These are phyloP conservation scores for Aechmea fasciata DNA, from an alignment of 176 grass and related monocot genomes.

Conservation along the genomic window DNA sequence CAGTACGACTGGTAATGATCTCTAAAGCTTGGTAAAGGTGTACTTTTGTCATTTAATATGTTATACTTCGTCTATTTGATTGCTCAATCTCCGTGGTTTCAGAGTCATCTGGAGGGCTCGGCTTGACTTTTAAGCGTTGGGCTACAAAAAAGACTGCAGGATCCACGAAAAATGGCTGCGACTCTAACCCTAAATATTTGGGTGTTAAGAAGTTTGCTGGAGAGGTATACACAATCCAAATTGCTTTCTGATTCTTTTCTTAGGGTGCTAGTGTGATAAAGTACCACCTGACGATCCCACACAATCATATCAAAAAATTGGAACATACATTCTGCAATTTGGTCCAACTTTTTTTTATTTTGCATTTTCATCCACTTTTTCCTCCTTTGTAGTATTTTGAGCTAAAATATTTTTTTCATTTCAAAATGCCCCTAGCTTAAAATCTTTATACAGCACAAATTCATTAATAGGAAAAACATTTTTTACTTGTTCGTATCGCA, in stretches of 20 bases:
- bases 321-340: not conserved
- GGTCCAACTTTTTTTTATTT: too few relatives aligned
- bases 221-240: constrained; percentile 34
- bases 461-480: too few relatives aligned
- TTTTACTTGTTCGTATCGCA: too few relatives aligned
- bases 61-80: constrained; percentile 7
- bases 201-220: constrained; percentile 95
- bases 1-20: constrained; percentile 32
- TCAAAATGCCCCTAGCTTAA: too few relatives aligned
- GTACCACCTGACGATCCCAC: not conserved
- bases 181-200: constrained; percentile 77
- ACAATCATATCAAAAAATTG: not conserved
- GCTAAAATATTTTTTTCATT: too few relatives aligned
- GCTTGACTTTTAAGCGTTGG: constrained; percentile 67
- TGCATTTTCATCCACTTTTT: too few relatives aligned
- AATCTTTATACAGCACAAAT: too few relatives aligned
- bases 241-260: not conserved
- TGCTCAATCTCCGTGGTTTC: constrained; percentile 14
- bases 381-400: too few relatives aligned
- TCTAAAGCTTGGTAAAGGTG: not conserved
- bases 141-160: constrained; percentile 74
- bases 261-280: not conserved
- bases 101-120: constrained; percentile 59
- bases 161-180: constrained; percentile 73
- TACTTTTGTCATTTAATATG: not conserved